Base-by-base conservation (phyloP, 345 rosid genomes). In the Pelargonium nanum region DNA sequence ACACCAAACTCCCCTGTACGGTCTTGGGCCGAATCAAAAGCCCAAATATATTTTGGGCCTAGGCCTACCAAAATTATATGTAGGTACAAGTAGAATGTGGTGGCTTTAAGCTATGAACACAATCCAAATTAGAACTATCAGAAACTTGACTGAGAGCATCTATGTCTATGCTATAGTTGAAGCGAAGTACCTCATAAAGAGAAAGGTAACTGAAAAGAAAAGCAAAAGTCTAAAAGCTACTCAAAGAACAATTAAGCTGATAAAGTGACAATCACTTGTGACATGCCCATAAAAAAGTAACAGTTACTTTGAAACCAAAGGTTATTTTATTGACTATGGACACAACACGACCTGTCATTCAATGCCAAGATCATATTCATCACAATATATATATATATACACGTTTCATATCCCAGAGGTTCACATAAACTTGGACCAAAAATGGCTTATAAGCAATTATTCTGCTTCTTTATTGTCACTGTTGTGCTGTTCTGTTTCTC, bases 381-480 rank as follows among this genome's bases (percentile, higher is more conserved):
- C n/a, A n/a, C n/a, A n/a, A n/a, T n/a, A n/a, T n/a, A n/a, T n/a
- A 5, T 4, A 4, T 34, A 34, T 34, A 34, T 34, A 34, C 1
- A 1, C 1, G 13, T 34, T 10, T 34, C 45, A 34, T 15, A 34
- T 9, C 1, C 45, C 45, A 28, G 8, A 28, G 45, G 4, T 34
- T 34, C 12, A n/a, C n/a, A n/a, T n/a, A n/a, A n/a, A n/a, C n/a
- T n/a, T n/a, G 13, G 6, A 15, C 45, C 6, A 4, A 34, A 34
- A 15, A 34, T 34, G 45, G 45, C 10, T 34, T 9, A 15, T 34
- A 34, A 34, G 1, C 6, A 34, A 34, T 1, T 10, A 51, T 59
- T 58, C 26, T 23, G 9, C 19, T 34, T 58, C 65, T 65, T 57
- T 25, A 57, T 73, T 5, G 20, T 64, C 9, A 28, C 48, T 44